Evolutionary conservation across 495 filamentous ascomycete genomes (phyloP).

Genomic region (Penicillium arizonense): DNA sequence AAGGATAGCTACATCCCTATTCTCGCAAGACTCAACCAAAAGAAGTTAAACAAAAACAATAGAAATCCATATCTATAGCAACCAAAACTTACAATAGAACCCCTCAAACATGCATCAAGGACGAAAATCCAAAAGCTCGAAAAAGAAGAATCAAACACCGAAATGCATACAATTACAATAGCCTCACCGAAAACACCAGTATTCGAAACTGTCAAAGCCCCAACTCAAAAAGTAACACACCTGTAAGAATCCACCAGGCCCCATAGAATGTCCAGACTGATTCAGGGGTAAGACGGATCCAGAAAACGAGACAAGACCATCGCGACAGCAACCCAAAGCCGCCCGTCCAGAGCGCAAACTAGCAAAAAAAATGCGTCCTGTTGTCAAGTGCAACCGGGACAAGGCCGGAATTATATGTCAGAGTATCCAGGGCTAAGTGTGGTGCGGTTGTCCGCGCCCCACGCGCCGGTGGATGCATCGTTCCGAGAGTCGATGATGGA

Average conservation of each 20-base stretch:
- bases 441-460: too few species aligned
- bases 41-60: not conserved
- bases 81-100: not conserved
- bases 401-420: not conserved
- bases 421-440: too few species aligned
- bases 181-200: not conserved
- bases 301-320: conserved; percentile 3
- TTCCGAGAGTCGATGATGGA: too few species aligned
- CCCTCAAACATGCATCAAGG: conserved; percentile 2
- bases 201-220: conserved; percentile 4
- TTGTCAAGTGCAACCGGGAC: conserved; percentile 12
- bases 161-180: not conserved
- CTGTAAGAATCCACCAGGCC: too few species aligned
- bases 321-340: not conserved
- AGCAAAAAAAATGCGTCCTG: not conserved
- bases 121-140: not conserved
- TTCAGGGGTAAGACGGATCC: conserved; percentile 12
- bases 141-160: too few species aligned
- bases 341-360: not conserved
- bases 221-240: not conserved
- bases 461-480: too few species aligned
- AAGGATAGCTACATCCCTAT: not conserved
- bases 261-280: not conserved
- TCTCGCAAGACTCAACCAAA: not conserved
- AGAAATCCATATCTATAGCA: not conserved